Evolutionary conservation across 345 rosid genomes (phyloP).

Genomic region (Triadica sebifera): DNA sequence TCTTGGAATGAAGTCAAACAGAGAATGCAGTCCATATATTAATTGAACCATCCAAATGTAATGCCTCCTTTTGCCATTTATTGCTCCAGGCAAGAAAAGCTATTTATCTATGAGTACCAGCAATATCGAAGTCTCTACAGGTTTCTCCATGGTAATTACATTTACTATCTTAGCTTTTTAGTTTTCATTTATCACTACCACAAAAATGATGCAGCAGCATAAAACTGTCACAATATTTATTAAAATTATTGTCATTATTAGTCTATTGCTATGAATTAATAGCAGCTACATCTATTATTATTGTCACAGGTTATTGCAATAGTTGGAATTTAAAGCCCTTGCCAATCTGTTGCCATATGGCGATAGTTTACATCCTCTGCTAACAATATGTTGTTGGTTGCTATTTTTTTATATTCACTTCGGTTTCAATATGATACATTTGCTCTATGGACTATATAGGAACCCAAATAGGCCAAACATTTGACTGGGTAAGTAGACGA

Average conservation of each 20-base stretch:
- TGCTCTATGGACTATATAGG: slow-evolving; percentile 24
- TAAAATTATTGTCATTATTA: no score
- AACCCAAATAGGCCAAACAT: slow-evolving; percentile 23
- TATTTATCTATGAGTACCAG: slow-evolving; percentile 53
- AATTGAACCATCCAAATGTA: slow-evolving; percentile 50
- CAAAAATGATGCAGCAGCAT: no score
- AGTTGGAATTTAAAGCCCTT: no score
- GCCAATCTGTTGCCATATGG: no score
- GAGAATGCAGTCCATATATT: slow-evolving; percentile 49
- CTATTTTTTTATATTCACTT: no score
- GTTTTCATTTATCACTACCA: no score
- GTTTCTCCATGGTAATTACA: slow-evolving; percentile 49
- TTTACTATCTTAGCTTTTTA: background rate
- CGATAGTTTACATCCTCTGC: no score
- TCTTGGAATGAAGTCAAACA: slow-evolving; percentile 38
- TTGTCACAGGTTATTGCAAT: no score
- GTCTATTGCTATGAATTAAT: no score
- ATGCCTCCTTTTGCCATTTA: slow-evolving; percentile 52
- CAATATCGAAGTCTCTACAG: slow-evolving; percentile 48
- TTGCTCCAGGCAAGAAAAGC: slow-evolving; percentile 49
- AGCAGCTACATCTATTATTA: no score
- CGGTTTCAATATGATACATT: background rate
- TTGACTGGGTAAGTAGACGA: slow-evolving; percentile 54
- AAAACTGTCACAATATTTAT: no score
- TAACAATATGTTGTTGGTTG: no score